Evolutionary conservation across 345 rosid species (phyloP).

Genomic region (Conringia planisiliqua): DNA sequence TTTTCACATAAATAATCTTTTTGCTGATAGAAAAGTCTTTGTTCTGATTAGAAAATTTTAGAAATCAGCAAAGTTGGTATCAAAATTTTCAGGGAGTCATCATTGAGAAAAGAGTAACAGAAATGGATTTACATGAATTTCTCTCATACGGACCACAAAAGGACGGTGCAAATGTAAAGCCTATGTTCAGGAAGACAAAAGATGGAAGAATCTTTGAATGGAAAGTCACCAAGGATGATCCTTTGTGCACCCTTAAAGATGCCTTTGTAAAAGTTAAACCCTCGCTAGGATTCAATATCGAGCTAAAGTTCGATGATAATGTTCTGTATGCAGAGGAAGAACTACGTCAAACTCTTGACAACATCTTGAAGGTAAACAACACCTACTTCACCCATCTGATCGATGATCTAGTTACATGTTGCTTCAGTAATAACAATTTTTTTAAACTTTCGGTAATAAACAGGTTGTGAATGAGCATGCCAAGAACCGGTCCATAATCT

Average conservation of each 20-base stretch:
- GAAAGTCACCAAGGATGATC: slow-evolving; percentile 55
- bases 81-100: slow-evolving; percentile 42
- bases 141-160: slow-evolving; percentile 56
- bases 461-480: slow-evolving; percentile 52
- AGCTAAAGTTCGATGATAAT: slow-evolving; percentile 66
- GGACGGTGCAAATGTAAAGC: slow-evolving; percentile 36
- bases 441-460: not conserved
- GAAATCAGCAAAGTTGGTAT: not conserved
- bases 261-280: slow-evolving; percentile 44
- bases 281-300: slow-evolving; percentile 58
- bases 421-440: not conserved
- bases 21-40: not conserved
- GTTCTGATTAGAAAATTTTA: not conserved
- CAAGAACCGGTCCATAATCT: slow-evolving; percentile 40
- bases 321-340: slow-evolving; percentile 45
- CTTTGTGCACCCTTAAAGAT: slow-evolving; percentile 55
- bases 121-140: slow-evolving; percentile 46
- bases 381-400: not conserved
- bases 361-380: slow-evolving; percentile 40
- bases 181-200: slow-evolving; percentile 49
- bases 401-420: not conserved
- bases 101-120: slow-evolving; percentile 57
- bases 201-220: slow-evolving; percentile 60
- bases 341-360: slow-evolving; percentile 40
- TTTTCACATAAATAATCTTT: not conserved